Percentiles rank a stretch among this genome's conserved stretches.
phyloP scores from a whole-genome alignment of 306 rosid species.

The Dicorynia guianensis region DNA sequence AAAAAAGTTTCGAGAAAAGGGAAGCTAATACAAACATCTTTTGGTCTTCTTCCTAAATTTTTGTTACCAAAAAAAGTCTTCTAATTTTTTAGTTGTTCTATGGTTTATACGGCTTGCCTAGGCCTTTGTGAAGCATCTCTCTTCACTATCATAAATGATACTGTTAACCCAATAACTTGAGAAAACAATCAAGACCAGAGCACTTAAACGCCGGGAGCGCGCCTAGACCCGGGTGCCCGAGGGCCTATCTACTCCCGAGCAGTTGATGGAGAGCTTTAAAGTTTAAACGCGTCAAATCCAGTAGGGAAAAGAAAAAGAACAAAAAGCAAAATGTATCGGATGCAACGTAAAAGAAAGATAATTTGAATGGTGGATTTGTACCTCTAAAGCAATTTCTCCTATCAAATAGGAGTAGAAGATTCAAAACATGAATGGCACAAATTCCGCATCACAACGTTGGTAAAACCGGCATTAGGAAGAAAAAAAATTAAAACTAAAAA shows the following conservation, averaged over 20 bases:
- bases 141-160: too few species aligned
- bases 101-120: too few species aligned
- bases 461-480: slow-evolving; percentile 22
- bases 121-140: too few species aligned
- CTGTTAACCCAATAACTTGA: too few species aligned
- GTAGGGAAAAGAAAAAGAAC: neutral
- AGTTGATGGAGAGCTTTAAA: slow-evolving; percentile 4
- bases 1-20: too few species aligned
- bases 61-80: too few species aligned
- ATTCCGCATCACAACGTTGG: slow-evolving; percentile 10
- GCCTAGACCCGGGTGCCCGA: neutral
- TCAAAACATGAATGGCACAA: slow-evolving; percentile 25
- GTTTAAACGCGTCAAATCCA: neutral
- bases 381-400: slow-evolving; percentile 3
- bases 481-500: neutral
- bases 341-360: neutral
- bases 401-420: slow-evolving; percentile 29
- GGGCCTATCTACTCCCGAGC: slow-evolving; percentile 6
- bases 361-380: slow-evolving; percentile 11
- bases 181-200: too few species aligned
- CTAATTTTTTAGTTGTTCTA: too few species aligned
- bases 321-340: neutral
- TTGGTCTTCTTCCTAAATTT: too few species aligned
- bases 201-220: neutral
- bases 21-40: too few species aligned